phyloP scores from a whole-genome alignment of 2,329 filamentous ascomycete species.

The Aspergillus aculeatinus region DNA sequence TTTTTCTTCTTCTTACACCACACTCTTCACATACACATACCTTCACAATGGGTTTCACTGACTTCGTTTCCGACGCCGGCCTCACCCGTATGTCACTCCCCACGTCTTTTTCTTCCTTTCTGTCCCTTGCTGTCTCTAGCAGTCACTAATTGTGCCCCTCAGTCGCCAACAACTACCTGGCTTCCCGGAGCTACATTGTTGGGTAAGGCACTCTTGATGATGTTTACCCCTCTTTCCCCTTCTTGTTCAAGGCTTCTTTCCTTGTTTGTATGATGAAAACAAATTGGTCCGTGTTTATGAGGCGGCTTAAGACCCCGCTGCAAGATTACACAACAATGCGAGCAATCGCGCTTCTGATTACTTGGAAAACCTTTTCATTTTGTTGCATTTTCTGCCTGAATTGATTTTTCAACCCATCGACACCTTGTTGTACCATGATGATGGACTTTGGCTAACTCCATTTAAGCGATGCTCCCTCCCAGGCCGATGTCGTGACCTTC shows the following conservation, averaged over 20 bases:
- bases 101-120: constrained; percentile 21
- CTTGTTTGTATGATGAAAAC: constrained; percentile 68
- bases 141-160: constrained; percentile 35
- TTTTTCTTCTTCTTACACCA: constrained; percentile 21
- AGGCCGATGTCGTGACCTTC: constrained; percentile 95
- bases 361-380: constrained; percentile 14
- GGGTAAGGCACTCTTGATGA: constrained; percentile 60
- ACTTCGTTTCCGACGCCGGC: constrained; percentile 63
- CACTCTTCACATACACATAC: constrained; percentile 19
- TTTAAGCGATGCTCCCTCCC: constrained; percentile 66
- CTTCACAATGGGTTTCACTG: constrained; percentile 64
- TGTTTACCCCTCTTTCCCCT: constrained; percentile 24
- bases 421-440: background rate
- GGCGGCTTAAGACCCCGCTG: constrained; percentile 87
- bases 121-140: constrained; percentile 10
- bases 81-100: constrained; percentile 54
- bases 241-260: constrained; percentile 17
- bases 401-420: constrained; percentile 17
- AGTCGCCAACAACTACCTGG: constrained; percentile 46
- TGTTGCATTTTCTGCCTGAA: constrained; percentile 14
- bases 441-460: constrained; percentile 14
- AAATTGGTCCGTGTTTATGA: constrained; percentile 96
- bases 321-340: constrained; percentile 74
- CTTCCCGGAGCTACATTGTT: constrained; percentile 74
- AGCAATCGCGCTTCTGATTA: constrained; percentile 73